Evolutionary conservation across 2,329 filamentous ascomycete species (phyloP).

Genomic region (Ambrosiella xylebori): DNA sequence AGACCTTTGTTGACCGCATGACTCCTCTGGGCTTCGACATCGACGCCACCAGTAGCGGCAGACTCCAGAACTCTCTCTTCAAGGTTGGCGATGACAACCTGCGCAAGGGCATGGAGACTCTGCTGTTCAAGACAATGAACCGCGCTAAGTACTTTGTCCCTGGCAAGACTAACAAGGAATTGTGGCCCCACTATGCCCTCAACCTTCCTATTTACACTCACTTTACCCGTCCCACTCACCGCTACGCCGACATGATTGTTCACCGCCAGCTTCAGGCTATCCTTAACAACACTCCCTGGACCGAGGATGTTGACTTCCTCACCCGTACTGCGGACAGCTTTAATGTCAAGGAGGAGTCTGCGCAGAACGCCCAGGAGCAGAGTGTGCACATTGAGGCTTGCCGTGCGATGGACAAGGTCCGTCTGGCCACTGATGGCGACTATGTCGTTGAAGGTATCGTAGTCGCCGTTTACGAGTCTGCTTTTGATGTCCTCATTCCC

Average conservation of each 20-base stretch:
- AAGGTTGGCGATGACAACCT: conserved; percentile 76
- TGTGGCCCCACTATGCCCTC: conserved; percentile 76
- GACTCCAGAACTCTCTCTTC: conserved; percentile 87
- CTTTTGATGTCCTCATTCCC: conserved; percentile 93
- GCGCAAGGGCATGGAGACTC: conserved; percentile 94
- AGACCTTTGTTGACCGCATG: conserved; percentile 88
- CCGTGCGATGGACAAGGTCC: conserved; percentile 84
- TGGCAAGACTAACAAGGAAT: conserved; percentile 58
- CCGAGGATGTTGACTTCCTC: conserved; percentile 72
- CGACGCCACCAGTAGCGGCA: conserved; percentile 75
- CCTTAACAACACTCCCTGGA: conserved; percentile 69
- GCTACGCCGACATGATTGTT: conserved; percentile 87
- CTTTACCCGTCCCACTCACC: conserved; percentile 86
- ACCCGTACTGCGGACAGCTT: conserved; percentile 87
- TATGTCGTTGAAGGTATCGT: conserved; percentile 92
- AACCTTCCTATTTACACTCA: conserved; percentile 93
- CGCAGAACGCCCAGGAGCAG: conserved; percentile 93
- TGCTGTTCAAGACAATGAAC: conserved; percentile 88
- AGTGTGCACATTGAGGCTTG: conserved; percentile 97
- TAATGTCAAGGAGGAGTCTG: conserved; percentile 98
- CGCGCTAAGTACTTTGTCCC: conserved; percentile 89
- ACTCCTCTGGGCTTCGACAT: conserved; percentile 76
- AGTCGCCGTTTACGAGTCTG: conserved; percentile 93
- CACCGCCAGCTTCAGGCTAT: conserved; percentile 85
- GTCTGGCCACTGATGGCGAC: conserved; percentile 72